Percentiles rank a stretch among this genome's conserved stretches.
Conservation (phyloP, 306 rosid species). For the Chamaecrista fasciculata region DNA sequence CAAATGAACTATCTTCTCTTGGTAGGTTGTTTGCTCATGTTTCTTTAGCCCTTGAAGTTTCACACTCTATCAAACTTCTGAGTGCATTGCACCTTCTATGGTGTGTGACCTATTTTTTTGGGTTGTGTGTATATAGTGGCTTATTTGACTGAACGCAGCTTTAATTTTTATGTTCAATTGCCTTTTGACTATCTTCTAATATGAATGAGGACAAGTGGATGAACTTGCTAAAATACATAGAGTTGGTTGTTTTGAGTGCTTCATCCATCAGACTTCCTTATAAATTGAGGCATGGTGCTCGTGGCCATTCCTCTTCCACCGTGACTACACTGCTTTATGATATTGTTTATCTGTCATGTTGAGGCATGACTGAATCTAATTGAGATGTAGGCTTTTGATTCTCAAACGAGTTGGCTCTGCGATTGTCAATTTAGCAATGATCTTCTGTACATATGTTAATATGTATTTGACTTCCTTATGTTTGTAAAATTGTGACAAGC, state of each 20-base stretch:
- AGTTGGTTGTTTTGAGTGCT: neutral
- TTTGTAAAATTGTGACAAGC: slow-evolving; percentile 13
- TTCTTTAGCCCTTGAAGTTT: neutral
- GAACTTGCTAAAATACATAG: neutral
- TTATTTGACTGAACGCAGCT: neutral
- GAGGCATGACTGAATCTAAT: neutral
- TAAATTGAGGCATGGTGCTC: too few species aligned
- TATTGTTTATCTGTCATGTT: neutral
- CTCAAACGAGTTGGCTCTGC: neutral
- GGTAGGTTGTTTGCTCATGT: neutral
- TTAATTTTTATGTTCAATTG: neutral
- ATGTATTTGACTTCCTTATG: neutral
- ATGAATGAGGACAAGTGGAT: neutral
- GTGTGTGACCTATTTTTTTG: neutral
- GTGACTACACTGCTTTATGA: neutral
- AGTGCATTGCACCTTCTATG: neutral
- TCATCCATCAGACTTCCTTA: neutral
- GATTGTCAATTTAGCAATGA: neutral
- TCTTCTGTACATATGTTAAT: neutral
- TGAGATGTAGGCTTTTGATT: neutral
- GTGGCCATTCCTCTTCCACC: neutral
- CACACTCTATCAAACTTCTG: neutral
- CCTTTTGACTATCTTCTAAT: neutral
- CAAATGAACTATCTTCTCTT: neutral
- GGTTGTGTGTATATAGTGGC: neutral